phyloP scores from a whole-genome alignment of 768 basidiomycete species.

The Amanita pallidorosea region DNA sequence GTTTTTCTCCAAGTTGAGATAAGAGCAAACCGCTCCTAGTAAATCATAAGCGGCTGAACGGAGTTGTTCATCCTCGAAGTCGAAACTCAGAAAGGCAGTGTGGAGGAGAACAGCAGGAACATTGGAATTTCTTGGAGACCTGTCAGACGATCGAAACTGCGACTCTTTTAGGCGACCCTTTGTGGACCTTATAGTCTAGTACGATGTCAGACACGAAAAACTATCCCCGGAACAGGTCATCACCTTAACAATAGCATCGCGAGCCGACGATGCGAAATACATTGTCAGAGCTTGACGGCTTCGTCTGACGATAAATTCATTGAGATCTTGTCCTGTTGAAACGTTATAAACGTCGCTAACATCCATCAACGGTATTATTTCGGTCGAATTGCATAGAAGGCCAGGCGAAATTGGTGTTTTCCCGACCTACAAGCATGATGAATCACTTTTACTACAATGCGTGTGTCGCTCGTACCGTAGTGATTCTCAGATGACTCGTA shows the following conservation, averaged over 20 bases:
- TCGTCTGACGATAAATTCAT: slow-evolving; percentile 76
- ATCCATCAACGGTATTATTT: slow-evolving; percentile 70
- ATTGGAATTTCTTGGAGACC: slow-evolving; percentile 72
- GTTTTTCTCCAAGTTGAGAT: slow-evolving; percentile 67
- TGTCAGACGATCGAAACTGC: slow-evolving; percentile 40
- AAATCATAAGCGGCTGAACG: slow-evolving; percentile 73
- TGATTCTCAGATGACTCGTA: slow-evolving; percentile 63
- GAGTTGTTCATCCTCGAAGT: slow-evolving; percentile 65
- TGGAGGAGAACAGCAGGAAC: slow-evolving; percentile 83
- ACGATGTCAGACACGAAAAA: neutral
- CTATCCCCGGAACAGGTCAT: neutral
- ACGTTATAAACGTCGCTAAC: slow-evolving; percentile 84
- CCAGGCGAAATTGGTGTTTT: slow-evolving; percentile 60
- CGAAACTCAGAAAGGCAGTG: slow-evolving; percentile 72
- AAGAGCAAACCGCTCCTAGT: slow-evolving; percentile 63
- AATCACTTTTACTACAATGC: neutral
- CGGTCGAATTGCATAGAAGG: slow-evolving; percentile 66
- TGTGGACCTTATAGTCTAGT: slow-evolving; percentile 61
- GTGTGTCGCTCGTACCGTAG: slow-evolving; percentile 40
- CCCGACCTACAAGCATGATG: slow-evolving; percentile 37
- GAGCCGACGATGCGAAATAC: slow-evolving; percentile 62
- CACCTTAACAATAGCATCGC: slow-evolving; percentile 72
- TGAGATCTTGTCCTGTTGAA: slow-evolving; percentile 57
- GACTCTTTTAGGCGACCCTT: slow-evolving; percentile 59
- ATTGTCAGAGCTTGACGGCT: slow-evolving; percentile 60